These are phyloP conservation scores for Phytophthora podocarpi DNA, from an alignment of 352 stramenopile species.

Conservation along the genomic window DNA sequence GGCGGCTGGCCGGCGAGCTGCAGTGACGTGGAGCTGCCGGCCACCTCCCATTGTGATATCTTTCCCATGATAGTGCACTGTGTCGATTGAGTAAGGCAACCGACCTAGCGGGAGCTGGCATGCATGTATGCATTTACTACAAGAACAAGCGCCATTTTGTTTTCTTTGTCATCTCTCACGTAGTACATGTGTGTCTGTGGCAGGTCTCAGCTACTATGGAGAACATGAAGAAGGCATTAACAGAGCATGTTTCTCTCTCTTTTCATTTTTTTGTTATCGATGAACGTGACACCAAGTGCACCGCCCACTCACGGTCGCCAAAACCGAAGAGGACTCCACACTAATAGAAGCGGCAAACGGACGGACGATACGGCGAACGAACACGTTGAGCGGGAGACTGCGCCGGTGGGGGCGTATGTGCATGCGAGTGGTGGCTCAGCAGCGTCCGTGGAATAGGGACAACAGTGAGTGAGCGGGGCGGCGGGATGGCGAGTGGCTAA, in stretches of 20 bases:
- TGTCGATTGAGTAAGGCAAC: conserved; percentile 22
- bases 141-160: conserved; percentile 16
- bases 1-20: neutral
- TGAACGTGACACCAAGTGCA: conserved; percentile 4
- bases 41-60: conserved; percentile 1
- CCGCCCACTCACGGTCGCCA: conserved; percentile 6
- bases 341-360: conserved; percentile 10
- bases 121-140: conserved; percentile 22
- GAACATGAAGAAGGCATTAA: neutral
- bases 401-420: neutral
- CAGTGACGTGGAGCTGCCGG: neutral
- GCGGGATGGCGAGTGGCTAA: conserved; percentile 17
- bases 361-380: conserved; percentile 18
- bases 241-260: conserved; percentile 5
- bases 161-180: too few species aligned
- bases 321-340: conserved; percentile 5
- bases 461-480: conserved; percentile 16
- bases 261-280: conserved; percentile 22
- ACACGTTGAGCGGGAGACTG: conserved; percentile 10
- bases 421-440: neutral
- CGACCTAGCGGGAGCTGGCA: neutral
- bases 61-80: conserved; percentile 6
- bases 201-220: too few species aligned
- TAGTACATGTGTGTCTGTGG: neutral
- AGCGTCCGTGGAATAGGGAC: conserved; percentile 5